A percentile compares a stretch with the other conserved stretches of the same genome.
phyloP scores from a whole-genome alignment of 176 grass and related monocot species.

The Melocanna baccifera region DNA sequence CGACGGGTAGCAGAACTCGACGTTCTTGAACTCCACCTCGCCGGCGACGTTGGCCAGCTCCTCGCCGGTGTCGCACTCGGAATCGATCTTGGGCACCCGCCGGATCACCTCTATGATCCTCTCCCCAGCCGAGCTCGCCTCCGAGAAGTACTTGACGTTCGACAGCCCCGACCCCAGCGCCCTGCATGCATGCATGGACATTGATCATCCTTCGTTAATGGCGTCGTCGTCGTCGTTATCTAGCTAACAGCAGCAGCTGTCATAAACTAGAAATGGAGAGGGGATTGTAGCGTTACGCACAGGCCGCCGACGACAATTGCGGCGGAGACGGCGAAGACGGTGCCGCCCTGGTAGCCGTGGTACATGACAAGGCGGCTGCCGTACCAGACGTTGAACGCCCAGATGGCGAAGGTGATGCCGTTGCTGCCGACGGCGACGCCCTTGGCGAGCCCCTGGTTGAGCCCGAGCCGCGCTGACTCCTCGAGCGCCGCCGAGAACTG shows the following conservation, averaged over 20 bases:
- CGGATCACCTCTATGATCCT: constrained; percentile 63
- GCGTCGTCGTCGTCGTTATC: background rate
- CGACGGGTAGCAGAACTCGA: constrained; percentile 89
- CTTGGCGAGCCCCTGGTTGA: constrained; percentile 89
- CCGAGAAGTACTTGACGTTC: constrained; percentile 89
- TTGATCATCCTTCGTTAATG: background rate
- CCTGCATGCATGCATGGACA: constrained; percentile 28
- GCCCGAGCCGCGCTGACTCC: constrained; percentile 61
- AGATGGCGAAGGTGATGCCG: constrained; percentile 81
- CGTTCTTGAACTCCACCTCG: constrained; percentile 71
- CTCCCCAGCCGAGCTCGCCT: constrained; percentile 73
- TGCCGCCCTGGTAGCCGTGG: constrained; percentile 72
- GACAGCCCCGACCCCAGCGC: constrained; percentile 80
- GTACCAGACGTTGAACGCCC: constrained; percentile 85
- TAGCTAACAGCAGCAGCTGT: background rate
- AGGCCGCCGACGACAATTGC: constrained; percentile 69
- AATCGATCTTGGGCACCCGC: constrained; percentile 88
- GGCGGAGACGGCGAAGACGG: constrained; percentile 75
- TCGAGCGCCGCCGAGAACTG: constrained; percentile 67
- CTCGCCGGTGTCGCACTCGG: constrained; percentile 64
- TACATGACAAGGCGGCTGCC: constrained; percentile 96
- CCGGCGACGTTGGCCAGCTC: constrained; percentile 60
- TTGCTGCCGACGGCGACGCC: constrained; percentile 89
- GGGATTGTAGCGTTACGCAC: constrained; percentile 24
- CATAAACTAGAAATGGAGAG: background rate